Base-by-base conservation (phyloP, 768 basidiomycete species). In the Panus rudis region DNA sequence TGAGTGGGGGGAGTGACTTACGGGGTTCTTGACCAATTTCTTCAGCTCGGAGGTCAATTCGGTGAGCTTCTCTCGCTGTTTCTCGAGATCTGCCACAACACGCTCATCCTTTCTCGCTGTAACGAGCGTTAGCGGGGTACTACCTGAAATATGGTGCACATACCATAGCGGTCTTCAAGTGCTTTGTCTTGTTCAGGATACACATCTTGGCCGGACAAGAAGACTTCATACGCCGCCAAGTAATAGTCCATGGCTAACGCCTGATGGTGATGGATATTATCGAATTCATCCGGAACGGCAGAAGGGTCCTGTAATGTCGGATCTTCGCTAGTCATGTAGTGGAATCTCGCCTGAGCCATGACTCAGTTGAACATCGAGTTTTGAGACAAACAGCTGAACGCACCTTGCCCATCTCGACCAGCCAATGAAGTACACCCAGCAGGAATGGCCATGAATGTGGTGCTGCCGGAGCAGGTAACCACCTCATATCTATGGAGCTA, bases 361-460 rank as follows among this genome's bases (percentile, higher is more conserved):
- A 21, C 20, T 31, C 21, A 27, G 25, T 19, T 5, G 38, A 12
- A 41, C 22, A 13, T 33, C 21, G n/a, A 2, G 17, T 37, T 11
- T 11, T 41, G 11, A 31, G 41, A 42, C 35, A 22, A 12, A n/a
- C n/a, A 32, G n/a, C 25, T 27, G 17, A n/a, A 59, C 70, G 21
- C 53, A 93, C 94, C 67, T 83, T 84, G 54, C 85, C 83, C 51
- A 89, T 61, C 53, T 89, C 83, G 6, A 87, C 88, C 12, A 99
- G 66, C 96, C 96, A 99, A 62, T 93, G 86, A 25, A 98, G 59
- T 55, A 88, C 85, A 17, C 87, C 94, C 13, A 98, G 69, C 20
- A 96, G 63, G 17, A 78, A 70, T 0, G 91, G 89, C 96, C 94
- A 98, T n/a, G 84, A 81, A 63, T 90, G 86, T 69, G 86, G 84